Percentiles rank a stretch among this genome's conserved stretches.
phyloP scores from a whole-genome alignment of 2,329 filamentous ascomycete species.

The Colletotrichum sp. region DNA sequence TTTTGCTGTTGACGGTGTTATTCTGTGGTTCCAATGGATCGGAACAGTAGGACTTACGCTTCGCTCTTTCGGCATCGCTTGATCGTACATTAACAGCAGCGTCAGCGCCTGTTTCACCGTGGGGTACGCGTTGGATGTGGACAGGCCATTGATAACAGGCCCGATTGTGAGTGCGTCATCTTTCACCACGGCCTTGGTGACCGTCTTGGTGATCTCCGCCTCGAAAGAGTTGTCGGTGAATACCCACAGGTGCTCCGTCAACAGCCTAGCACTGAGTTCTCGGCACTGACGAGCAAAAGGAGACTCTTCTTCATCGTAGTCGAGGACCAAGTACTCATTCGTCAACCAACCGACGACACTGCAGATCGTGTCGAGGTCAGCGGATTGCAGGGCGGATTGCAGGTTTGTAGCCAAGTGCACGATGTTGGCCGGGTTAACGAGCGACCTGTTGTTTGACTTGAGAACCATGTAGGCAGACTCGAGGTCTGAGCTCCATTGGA shows the following conservation, averaged over 20 bases:
- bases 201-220: slow-evolving; percentile 58
- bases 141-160: slow-evolving; percentile 50
- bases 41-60: slow-evolving; percentile 49
- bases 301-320: slow-evolving; percentile 61
- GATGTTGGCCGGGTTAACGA: slow-evolving; percentile 61
- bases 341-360: slow-evolving; percentile 63
- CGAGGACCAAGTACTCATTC: slow-evolving; percentile 61
- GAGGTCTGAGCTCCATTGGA: slow-evolving; percentile 53
- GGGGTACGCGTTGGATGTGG: slow-evolving; percentile 63
- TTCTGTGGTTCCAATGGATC: not conserved
- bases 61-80: slow-evolving; percentile 68
- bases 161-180: slow-evolving; percentile 56
- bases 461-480: slow-evolving; percentile 57
- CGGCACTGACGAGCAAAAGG: slow-evolving; percentile 58
- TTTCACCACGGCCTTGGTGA: slow-evolving; percentile 52
- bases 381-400: slow-evolving; percentile 52
- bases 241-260: slow-evolving; percentile 63
- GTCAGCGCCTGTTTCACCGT: slow-evolving; percentile 64
- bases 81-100: slow-evolving; percentile 66
- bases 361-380: slow-evolving; percentile 56
- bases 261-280: slow-evolving; percentile 59
- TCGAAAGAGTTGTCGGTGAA: slow-evolving; percentile 61
- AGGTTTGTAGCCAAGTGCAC: slow-evolving; percentile 54
- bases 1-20: slow-evolving; percentile 40
- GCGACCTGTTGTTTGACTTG: slow-evolving; percentile 53